Evolutionary conservation across 2,329 filamentous ascomycete species (phyloP), one percentile per base, ranked within the genome.

Genomic region (Xylaria sp.): DNA sequence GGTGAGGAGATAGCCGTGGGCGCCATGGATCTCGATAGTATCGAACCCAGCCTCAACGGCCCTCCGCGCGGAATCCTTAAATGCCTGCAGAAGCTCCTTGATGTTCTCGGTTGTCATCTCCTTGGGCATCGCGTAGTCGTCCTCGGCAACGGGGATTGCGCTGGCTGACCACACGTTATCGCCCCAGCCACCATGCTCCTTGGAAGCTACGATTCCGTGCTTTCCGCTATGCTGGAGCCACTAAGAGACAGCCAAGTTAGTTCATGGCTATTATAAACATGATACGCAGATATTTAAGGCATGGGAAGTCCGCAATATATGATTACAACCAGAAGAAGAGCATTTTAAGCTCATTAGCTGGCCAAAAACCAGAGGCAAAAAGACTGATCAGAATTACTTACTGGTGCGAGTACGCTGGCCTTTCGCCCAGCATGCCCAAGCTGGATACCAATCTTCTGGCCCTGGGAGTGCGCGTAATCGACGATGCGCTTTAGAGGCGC

Each of bases 401-500:
- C 56, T 20, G 88, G 88, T 0, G 89, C 84, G 23, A 89, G 76
- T 1, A 83, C 88, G 78, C 84, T 87, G 1, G 87, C 89, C 80
- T 92, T 92, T 65, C 90, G 84, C 1, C 94, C 94, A 0, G 93
- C 94, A 76, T 97, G 94, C 1, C 84, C 92, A 4, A 97, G 85
- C 82, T 97, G 94, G 70, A 97, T 90, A 61, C 88, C 93, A 62
- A 93, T 89, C 72, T 92, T 89, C 76, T 94, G 90, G 77, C 86
- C 87, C 80, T 97, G 94, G 31, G 87, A 89, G 82, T 97, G 94
- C 2, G 91, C 88, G 71, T 94, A 97, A 70, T 97, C 92, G 44
- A 90, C 88, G 55, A 95, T 87, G 68, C 88, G 87, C 77, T 86
- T 87, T 67, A 97, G 82, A 0, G 90, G 90, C 71, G 87, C 90